phyloP scores from a whole-genome alignment of 2,329 filamentous ascomycete genomes.

The Aaosphaeria arxii region DNA sequence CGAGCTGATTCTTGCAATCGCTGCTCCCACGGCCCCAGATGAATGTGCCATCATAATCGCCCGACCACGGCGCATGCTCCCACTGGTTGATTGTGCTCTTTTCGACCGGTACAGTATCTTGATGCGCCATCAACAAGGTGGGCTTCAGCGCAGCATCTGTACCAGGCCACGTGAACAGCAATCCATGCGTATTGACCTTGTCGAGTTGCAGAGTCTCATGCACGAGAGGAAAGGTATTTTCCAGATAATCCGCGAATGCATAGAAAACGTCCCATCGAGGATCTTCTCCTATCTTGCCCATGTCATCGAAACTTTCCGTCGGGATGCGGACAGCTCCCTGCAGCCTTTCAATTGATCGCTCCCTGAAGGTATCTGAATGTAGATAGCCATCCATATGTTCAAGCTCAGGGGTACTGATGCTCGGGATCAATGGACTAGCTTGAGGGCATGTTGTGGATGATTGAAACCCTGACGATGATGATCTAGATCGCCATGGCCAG shows the following conservation, averaged over 20 bases:
- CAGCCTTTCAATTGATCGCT: conserved; percentile 35
- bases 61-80: conserved; percentile 61
- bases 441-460: conserved; percentile 22
- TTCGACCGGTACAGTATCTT: conserved; percentile 61
- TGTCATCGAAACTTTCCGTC: conserved; percentile 55
- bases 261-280: conserved; percentile 58
- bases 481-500: too few species aligned
- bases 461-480: not conserved
- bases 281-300: conserved; percentile 55
- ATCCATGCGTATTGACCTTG: conserved; percentile 57
- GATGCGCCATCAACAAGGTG: conserved; percentile 60
- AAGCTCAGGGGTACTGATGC: conserved; percentile 19
- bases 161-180: conserved; percentile 59
- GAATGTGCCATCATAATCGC: conserved; percentile 53
- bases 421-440: conserved; percentile 24
- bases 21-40: conserved; percentile 61
- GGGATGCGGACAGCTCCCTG: conserved; percentile 53
- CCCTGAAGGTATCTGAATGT: conserved; percentile 22
- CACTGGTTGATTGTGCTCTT: conserved; percentile 52
- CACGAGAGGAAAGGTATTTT: conserved; percentile 23
- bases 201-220: conserved; percentile 50
- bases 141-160: conserved; percentile 51
- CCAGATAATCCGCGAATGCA: conserved; percentile 46
- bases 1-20: conserved; percentile 62
- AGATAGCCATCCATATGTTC: conserved; percentile 27